Evolutionary conservation across 257 asterid species (phyloP).

Genomic region (Solanum clarkiae): DNA sequence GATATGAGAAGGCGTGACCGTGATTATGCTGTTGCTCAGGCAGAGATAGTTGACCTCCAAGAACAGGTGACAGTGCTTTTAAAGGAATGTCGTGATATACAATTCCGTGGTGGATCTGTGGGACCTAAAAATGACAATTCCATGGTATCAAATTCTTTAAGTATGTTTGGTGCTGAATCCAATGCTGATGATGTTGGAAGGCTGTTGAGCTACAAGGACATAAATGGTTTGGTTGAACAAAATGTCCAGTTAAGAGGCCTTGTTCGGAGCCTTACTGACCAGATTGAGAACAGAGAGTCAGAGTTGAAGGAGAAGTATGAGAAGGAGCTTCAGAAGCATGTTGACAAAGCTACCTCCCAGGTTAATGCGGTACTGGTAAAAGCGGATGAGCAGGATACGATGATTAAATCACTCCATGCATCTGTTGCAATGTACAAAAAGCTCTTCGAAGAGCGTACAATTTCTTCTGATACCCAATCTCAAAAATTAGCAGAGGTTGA

Average conservation of each 20-base stretch:
- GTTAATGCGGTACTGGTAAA: constrained; percentile 56
- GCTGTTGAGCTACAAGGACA: constrained; percentile 76
- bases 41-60: constrained; percentile 69
- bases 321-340: constrained; percentile 54
- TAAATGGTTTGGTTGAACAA: constrained; percentile 81
- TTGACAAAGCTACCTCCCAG: constrained; percentile 48
- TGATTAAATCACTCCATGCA: constrained; percentile 88
- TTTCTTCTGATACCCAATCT: constrained; percentile 19
- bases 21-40: constrained; percentile 53
- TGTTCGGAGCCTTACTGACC: constrained; percentile 60
- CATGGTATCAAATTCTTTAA: constrained; percentile 10
- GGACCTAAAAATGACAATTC: constrained; percentile 20
- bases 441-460: constrained; percentile 71
- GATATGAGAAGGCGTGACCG: constrained; percentile 73
- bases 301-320: constrained; percentile 68
- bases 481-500: constrained; percentile 45
- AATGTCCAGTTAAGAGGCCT: constrained; percentile 67
- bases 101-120: constrained; percentile 75
- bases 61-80: constrained; percentile 79
- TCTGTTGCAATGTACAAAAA: constrained; percentile 91
- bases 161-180: constrained; percentile 15
- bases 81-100: constrained; percentile 91
- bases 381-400: constrained; percentile 74
- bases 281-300: constrained; percentile 57
- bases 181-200: constrained; percentile 31